Evolutionary conservation across 192 early-diverging fungal species (phyloP).

Genomic region (Backusella westeae): DNA sequence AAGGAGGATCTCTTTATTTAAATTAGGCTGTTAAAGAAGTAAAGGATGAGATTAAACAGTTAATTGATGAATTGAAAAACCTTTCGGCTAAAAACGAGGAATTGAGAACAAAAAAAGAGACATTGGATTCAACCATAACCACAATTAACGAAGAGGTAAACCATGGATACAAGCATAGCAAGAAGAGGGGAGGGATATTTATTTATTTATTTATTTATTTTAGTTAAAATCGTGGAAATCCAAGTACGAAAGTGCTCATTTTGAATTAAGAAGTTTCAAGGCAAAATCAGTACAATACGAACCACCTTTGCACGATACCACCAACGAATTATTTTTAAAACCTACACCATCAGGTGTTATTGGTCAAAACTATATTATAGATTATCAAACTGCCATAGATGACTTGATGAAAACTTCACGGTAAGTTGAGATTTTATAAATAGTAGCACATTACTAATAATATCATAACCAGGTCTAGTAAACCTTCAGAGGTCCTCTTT

Average conservation of each 20-base stretch:
- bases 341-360: constrained; percentile 62
- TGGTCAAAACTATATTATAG: constrained; percentile 62
- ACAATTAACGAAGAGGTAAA: not conserved
- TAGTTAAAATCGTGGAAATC: constrained; percentile 12
- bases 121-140: not conserved
- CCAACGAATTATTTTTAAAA: constrained; percentile 18
- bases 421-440: constrained; percentile 28
- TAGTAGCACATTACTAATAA: not conserved
- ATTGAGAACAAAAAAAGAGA: not conserved
- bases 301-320: not conserved
- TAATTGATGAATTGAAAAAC: constrained; percentile 15
- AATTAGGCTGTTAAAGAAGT: constrained; percentile 14
- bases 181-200: not conserved
- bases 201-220: not conserved
- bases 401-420: constrained; percentile 73
- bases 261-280: constrained; percentile 2
- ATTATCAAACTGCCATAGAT: constrained; percentile 84
- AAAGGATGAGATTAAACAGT: constrained; percentile 16
- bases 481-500: constrained; percentile 68
- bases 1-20: not conserved
- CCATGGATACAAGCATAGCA: not conserved
- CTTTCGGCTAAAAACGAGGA: constrained; percentile 16
- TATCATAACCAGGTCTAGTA: constrained; percentile 50
- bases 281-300: constrained; percentile 16
- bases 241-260: not conserved